phyloP scores from a whole-genome alignment of 2,329 filamentous ascomycete species.

The Ophiosphaerella korrae region DNA sequence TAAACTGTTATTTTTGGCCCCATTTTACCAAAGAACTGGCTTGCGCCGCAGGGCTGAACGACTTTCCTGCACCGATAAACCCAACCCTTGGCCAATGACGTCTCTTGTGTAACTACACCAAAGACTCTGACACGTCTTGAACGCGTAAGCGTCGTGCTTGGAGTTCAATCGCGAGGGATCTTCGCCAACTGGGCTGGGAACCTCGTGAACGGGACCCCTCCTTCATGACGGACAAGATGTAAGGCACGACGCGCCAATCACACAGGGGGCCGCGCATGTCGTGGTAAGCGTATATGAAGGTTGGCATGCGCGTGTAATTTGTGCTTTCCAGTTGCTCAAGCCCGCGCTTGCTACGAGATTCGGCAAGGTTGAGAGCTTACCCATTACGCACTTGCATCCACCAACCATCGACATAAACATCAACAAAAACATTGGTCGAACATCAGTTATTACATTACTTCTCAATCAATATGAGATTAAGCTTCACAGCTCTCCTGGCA shows the following conservation, averaged over 20 bases:
- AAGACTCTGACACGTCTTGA: constrained; percentile 11
- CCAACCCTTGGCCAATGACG: constrained; percentile 8
- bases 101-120: background rate
- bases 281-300: constrained; percentile 13
- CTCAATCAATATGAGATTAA: constrained; percentile 7
- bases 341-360: constrained; percentile 50
- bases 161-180: background rate
- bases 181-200: constrained; percentile 3
- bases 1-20: background rate
- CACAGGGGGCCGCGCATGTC: constrained; percentile 12
- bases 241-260: constrained; percentile 6
- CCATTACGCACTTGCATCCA: background rate
- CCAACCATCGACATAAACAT: background rate
- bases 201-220: constrained; percentile 18
- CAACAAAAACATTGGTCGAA: background rate
- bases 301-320: constrained; percentile 41
- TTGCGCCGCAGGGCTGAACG: constrained; percentile 13
- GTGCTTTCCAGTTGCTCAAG: background rate
- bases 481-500: constrained; percentile 4
- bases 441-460: background rate
- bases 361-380: background rate
- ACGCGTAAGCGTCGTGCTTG: constrained; percentile 19
- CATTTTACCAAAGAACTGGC: background rate
- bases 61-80: constrained; percentile 12
- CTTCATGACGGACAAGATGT: constrained; percentile 12